These are phyloP conservation scores for Xerocomellus intermedius DNA, from an alignment of 768 basidiomycete species.

Conservation along the genomic window DNA sequence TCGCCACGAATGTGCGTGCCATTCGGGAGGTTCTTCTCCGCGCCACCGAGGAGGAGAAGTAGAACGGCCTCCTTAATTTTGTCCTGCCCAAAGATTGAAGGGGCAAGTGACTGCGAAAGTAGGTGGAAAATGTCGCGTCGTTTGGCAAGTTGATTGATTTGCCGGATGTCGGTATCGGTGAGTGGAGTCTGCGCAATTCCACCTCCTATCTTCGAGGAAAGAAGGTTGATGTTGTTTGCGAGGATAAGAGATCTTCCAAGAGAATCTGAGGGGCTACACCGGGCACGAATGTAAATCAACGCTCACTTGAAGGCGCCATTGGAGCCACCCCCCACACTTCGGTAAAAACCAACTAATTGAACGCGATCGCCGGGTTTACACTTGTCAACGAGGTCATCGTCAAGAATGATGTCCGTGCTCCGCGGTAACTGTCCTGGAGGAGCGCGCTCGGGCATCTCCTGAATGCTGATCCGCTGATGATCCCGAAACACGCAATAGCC, in stretches of 20 bases:
- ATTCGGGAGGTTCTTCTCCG: constrained; percentile 96
- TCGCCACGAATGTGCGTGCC: constrained; percentile 99
- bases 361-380: constrained; percentile 98
- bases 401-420: constrained; percentile 93
- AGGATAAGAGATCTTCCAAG: constrained; percentile 78
- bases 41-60: constrained; percentile 90
- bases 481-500: constrained; percentile 91
- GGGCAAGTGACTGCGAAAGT: constrained; percentile 92
- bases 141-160: constrained; percentile 92
- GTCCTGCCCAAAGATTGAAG: constrained; percentile 96
- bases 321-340: constrained; percentile 89
- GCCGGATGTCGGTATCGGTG: constrained; percentile 92
- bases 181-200: constrained; percentile 91
- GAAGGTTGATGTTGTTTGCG: constrained; percentile 91
- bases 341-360: constrained; percentile 93
- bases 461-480: constrained; percentile 96
- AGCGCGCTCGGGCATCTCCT: constrained; percentile 99
- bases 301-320: constrained; percentile 91
- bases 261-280: constrained; percentile 9
- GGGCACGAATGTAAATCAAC: constrained; percentile 10
- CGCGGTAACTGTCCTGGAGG: constrained; percentile 96
- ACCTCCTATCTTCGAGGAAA: constrained; percentile 93
- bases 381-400: constrained; percentile 94
- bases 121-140: constrained; percentile 83
- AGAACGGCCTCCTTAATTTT: constrained; percentile 94